Evolutionary conservation across 352 stramenopile genomes (phyloP), one percentile per base, ranked within the genome.

Genomic region (Blastocystis sp.): DNA sequence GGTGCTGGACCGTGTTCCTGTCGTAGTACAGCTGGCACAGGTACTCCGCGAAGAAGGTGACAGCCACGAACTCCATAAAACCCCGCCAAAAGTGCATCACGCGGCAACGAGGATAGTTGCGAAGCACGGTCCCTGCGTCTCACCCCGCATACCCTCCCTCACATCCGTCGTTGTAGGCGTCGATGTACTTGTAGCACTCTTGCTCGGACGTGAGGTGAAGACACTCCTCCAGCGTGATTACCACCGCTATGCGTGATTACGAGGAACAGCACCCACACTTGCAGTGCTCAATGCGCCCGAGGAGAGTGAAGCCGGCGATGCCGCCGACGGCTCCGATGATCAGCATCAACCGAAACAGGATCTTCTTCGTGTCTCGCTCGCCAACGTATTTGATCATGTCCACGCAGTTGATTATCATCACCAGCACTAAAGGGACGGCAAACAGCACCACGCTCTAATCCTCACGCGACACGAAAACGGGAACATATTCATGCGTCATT

Each of bases 81-180:
- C 74, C 74, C 24, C 74, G 65, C 74, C 74, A 84, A 52, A 84
- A 84, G 48, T 84, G 74, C 74, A 84, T 84, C 9, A 84, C 74
- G n/a, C 24, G 74, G 48, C 74, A 84, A 68, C 74, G 74, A 68
- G 74, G 74, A 70, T 84, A 84, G 61, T 84, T 84, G 14, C 74
- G 74, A 3, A 84, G 38, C 10, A 84, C 28, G 2, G 74, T 84
- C 74, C 74, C 74, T 84, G 45, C 38, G 21, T 7, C 3, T 84
- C 24, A 84, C 34, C 10, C 42, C 60, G 14, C 28, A 14, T 17
- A 1, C 42, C 17, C 1, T 57, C 45, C 60, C 34, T 21, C 66
- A 84, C 74, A 84, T 9, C 74, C 74, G 43, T 84, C 74, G 19
- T 28, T 11, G 38, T 84, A 84, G 28, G 1, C n/a, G 28, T 84